These are phyloP conservation scores for Psilocybe subaeruginosa DNA, from an alignment of 768 basidiomycete genomes.

Conservation along the genomic window DNA sequence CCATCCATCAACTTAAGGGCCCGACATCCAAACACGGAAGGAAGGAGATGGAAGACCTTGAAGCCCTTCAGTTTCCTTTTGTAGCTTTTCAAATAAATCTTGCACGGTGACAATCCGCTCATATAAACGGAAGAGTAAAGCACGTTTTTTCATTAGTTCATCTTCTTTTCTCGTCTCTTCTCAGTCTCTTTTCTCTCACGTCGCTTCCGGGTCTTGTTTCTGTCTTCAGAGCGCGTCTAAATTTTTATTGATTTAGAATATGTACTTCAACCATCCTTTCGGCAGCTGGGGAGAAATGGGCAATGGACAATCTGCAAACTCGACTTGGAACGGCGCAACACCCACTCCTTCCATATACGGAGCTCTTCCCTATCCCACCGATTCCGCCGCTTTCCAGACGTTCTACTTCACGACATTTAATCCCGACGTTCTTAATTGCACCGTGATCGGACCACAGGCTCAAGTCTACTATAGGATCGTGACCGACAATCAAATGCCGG, in stretches of 20 bases:
- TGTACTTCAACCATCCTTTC: conserved; percentile 42
- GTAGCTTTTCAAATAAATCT: background rate
- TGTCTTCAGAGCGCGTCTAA: background rate
- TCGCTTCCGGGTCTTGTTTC: conserved; percentile 5
- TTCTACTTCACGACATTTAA: conserved; percentile 56
- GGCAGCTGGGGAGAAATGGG: conserved; percentile 36
- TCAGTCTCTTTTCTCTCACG: background rate
- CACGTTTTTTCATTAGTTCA: conserved; percentile 4
- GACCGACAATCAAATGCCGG: conserved; percentile 52
- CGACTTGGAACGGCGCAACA: conserved; percentile 20
- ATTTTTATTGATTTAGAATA: conserved; percentile 3
- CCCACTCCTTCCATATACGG: conserved; percentile 60
- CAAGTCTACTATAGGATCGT: conserved; percentile 51
- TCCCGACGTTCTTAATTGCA: conserved; percentile 57
- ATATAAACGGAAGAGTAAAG: conserved; percentile 3
- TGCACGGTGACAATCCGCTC: background rate
- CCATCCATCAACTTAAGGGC: conserved; percentile 1
- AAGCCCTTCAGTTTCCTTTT: conserved; percentile 11
- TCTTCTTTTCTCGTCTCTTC: conserved; percentile 1
- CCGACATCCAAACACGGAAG: conserved; percentile 1
- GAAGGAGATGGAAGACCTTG: conserved; percentile 14
- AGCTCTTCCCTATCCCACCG: conserved; percentile 58
- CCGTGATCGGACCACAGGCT: conserved; percentile 51
- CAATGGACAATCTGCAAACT: conserved; percentile 25
- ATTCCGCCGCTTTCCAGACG: conserved; percentile 34